Conservation (phyloP, 331 rosid species). For the Malus hybrid region DNA sequence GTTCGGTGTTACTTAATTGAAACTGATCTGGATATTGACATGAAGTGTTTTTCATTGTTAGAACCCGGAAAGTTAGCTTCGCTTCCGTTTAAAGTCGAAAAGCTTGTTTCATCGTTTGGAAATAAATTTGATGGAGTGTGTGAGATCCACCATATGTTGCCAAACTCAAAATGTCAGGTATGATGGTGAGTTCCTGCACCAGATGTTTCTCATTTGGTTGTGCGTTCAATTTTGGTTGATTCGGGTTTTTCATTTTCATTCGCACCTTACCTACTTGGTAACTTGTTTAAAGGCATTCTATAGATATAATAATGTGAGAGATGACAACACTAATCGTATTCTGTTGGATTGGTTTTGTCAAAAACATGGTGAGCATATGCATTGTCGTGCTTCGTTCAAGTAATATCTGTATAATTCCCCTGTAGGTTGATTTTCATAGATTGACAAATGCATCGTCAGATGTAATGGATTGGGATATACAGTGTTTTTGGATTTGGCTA, state of each 20-base stretch:
- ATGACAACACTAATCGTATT: background rate
- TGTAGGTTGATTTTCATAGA: background rate
- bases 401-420: background rate
- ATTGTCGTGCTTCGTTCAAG: background rate
- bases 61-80: constrained; percentile 53
- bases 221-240: background rate
- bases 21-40: constrained; percentile 6
- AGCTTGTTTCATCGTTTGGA: constrained; percentile 22
- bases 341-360: background rate
- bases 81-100: constrained; percentile 36
- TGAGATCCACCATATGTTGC: constrained; percentile 21
- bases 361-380: background rate
- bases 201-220: constrained; percentile 1
- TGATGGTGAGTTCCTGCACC: constrained; percentile 67
- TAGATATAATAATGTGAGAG: background rate
- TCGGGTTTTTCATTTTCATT: background rate
- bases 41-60: constrained; percentile 6
- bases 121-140: constrained; percentile 13
- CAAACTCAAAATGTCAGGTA: constrained; percentile 68
- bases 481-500: background rate
- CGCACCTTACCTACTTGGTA: background rate
- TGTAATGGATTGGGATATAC: background rate
- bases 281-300: background rate
- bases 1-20: background rate
- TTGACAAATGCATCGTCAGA: background rate